Conservation (phyloP, 371 early-diverging fungal species). For the Mucor mucedo region DNA sequence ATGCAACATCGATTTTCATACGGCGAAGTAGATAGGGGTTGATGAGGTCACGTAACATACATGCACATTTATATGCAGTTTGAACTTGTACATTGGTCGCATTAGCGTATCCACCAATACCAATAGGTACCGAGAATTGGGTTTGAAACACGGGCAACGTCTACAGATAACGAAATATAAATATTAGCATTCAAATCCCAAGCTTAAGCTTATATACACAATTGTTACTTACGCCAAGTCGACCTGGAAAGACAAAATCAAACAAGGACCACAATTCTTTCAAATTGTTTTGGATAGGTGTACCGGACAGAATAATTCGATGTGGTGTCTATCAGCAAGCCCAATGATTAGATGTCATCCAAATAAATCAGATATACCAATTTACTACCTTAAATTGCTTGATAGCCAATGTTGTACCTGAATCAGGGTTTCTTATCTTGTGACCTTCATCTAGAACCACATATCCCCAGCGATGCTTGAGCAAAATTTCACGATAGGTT, state of each 20-base stretch:
- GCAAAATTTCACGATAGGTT: constrained; percentile 66
- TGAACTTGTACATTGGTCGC: constrained; percentile 89
- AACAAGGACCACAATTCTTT: constrained; percentile 97
- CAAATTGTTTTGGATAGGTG: constrained; percentile 98
- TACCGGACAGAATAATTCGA: constrained; percentile 93
- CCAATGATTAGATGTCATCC: no score
- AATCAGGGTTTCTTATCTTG: constrained; percentile 95
- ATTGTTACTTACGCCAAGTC: constrained; percentile 74
- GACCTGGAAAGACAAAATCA: constrained; percentile 95
- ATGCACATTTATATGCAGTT: constrained; percentile 92
- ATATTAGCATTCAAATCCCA: neutral
- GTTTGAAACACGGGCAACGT: constrained; percentile 92
- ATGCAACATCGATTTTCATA: constrained; percentile 93
- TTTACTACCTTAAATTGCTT: constrained; percentile 71
- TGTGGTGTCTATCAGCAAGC: constrained; percentile 69
- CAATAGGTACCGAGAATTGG: constrained; percentile 92
- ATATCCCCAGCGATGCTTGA: constrained; percentile 85
- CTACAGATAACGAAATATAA: constrained; percentile 13
- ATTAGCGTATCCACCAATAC: constrained; percentile 90
- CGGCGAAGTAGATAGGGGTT: constrained; percentile 94
- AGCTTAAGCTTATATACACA: neutral
- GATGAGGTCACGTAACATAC: constrained; percentile 89
- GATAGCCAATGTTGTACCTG: constrained; percentile 85
- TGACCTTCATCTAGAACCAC: constrained; percentile 98
- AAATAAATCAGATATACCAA: no score